Base-by-base conservation (phyloP, 2,329 filamentous ascomycete genomes). In the Arthroderma sp. region DNA sequence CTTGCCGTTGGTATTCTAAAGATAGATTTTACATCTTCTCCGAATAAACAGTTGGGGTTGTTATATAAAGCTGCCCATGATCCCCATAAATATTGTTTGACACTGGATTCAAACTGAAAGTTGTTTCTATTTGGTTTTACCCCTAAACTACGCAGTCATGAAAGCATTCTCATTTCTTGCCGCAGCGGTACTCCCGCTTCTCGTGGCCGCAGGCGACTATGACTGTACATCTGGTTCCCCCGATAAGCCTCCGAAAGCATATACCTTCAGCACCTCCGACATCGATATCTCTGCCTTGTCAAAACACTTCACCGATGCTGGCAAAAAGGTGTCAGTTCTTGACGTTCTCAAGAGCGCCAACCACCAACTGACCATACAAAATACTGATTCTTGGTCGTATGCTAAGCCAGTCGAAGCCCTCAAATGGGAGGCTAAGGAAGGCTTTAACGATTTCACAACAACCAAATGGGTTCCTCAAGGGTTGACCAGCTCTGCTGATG, bases 401-500 rank as follows among this genome's bases (percentile, higher is more conserved):
- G 45, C 6, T 32, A 48, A 27, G 47, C 50, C 7, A 11, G 31
- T n/a, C 52, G 53, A 32, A 8, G 39, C 29, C n/a, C 8, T 11
- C 9, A 10, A n/a, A 27, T 41, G 39, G 40, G 47, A 11, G 51
- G 48, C 45, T 36, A 42, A 11, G n/a, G 50, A 41, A 49, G 56
- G 55, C 34, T 57, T 54, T 31, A 54, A 61, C 38, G 62, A 64
- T 47, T 42, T 54, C 36, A 51, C 54, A 29, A 64, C 61, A 0
- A 51, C 42, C 3, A 59, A 63, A 44, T 65, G 60, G 60, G 41
- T 55, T 11, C 62, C 62, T 1, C 62, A 64, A 39, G 62, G 62
- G 4, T 56, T 65, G 27, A 58, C 55, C n/a, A 57, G 57, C 27
- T 59, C 62, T 1, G 57, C 55, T 1, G 62, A 64, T 44, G 59